Base-by-base conservation (phyloP, 495 filamentous ascomycete species). In the Tuber indicum region DNA sequence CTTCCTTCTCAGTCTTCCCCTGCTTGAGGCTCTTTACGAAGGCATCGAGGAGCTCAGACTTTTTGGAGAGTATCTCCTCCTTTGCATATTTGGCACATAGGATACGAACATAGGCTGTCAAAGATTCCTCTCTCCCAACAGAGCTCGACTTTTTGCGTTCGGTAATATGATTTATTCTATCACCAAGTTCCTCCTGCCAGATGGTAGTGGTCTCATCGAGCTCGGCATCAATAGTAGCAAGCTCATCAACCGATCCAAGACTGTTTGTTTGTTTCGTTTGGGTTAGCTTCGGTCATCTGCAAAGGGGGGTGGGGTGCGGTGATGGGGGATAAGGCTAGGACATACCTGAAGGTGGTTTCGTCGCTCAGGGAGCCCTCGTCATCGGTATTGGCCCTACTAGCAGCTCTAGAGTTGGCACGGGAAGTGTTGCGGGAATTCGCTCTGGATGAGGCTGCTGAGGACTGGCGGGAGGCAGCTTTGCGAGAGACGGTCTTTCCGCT, bases 401-500 rank as follows among this genome's bases (percentile, higher is more conserved):
- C 83, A 26, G 84, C 85, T 21, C 85, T 89, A 42, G 88, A 90
- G 46, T 85, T 88, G 26, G 90, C 88, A 72, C 90, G 89, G 62
- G 91, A 93, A 45, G 85, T 86, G 49, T 87, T 87, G 58, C 89
- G 88, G 2, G 92, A 94, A 81, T 84, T 87, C 36, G 85, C 86
- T 71, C 89, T 89, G 5, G 91, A 94, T 5, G 87, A 89, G 44
- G 89, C 87, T 23, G 88, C 87, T 1, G 93, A 92, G 17, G 89
- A 89, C 71, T 90, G 88, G 72, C 89, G 88, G 21, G 92, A 92
- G 72, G 90, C 91, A 10, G 94, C 94, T 86, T 97, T 97, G 83
- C 91, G 90, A 49, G 96, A 98, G 72, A 96, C 88, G 49, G 95
- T 99, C 87, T 99, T 99, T 84, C 91, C 90, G 86, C 91, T 92